Conservation (phyloP, 2,329 filamentous ascomycete genomes). For the Aspergillus spinulosporus region DNA sequence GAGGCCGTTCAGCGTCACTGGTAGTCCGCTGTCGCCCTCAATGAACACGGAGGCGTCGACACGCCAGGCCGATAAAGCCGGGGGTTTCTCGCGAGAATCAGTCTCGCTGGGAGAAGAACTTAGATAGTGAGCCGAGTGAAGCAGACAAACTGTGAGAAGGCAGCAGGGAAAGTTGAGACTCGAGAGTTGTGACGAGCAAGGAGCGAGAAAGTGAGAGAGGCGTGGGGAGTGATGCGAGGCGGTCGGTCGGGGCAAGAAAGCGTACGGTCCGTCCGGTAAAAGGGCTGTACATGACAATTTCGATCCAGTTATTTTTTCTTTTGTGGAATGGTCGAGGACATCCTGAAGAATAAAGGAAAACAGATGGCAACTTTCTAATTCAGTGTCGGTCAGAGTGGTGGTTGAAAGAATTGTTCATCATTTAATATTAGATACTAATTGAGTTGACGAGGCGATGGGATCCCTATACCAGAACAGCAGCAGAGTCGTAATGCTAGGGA, state of each 20-base stretch:
- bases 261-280: slow-evolving; percentile 9
- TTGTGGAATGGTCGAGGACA: neutral
- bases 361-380: neutral
- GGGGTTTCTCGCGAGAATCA: slow-evolving; percentile 21
- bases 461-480: slow-evolving; percentile 16
- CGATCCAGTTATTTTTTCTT: neutral
- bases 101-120: slow-evolving; percentile 6
- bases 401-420: slow-evolving; percentile 1
- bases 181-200: slow-evolving; percentile 11
- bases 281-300: slow-evolving; percentile 1
- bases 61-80: slow-evolving; percentile 21
- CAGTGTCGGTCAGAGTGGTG: neutral
- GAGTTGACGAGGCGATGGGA: neutral
- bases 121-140: neutral
- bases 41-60: slow-evolving; percentile 19
- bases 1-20: slow-evolving; percentile 18
- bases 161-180: slow-evolving; percentile 3
- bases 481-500: slow-evolving; percentile 2
- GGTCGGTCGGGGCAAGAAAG: slow-evolving; percentile 26
- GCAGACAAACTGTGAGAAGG: slow-evolving; percentile 3
- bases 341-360: neutral
- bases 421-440: neutral
- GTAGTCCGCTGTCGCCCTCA: slow-evolving; percentile 20
- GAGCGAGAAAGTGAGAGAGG: slow-evolving; percentile 19
- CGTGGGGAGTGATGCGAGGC: slow-evolving; percentile 29